A percentile compares a stretch with the other conserved stretches of the same genome.
phyloP scores from a whole-genome alignment of 352 stramenopile genomes.

The Globisporangium echinulatum region DNA sequence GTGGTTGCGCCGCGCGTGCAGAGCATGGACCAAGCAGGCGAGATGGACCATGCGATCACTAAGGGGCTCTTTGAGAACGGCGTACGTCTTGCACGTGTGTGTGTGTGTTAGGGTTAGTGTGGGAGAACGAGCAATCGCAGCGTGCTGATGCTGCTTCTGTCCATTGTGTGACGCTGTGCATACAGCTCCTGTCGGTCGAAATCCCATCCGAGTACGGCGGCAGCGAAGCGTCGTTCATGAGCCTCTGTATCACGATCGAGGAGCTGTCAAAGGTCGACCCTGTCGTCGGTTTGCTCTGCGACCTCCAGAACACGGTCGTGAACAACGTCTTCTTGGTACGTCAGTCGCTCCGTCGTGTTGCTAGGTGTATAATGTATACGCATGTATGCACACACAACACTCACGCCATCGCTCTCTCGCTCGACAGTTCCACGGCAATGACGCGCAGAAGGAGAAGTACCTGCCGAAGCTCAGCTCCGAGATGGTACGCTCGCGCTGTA shows the following conservation, averaged over 20 bases:
- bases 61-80: conserved; percentile 90
- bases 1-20: conserved; percentile 84
- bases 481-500: conserved; percentile 33
- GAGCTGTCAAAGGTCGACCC: conserved; percentile 95
- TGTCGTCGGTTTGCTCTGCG: conserved; percentile 91
- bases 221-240: conserved; percentile 93
- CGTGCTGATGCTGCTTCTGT: not conserved
- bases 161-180: not conserved
- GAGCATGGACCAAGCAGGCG: conserved; percentile 89
- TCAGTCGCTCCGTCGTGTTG: not conserved
- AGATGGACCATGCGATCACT: conserved; percentile 89
- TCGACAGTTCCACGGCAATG: conserved; percentile 53
- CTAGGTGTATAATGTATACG: no score
- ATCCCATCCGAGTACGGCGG: conserved; percentile 91
- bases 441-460: conserved; percentile 86
- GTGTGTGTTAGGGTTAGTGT: no score
- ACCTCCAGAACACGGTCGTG: conserved; percentile 93
- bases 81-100: conserved; percentile 15
- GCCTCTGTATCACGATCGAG: conserved; percentile 93
- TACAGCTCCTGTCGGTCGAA: conserved; percentile 92
- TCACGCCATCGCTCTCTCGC: not conserved
- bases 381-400: not conserved
- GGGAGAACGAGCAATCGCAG: no score
- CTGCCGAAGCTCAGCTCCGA: conserved; percentile 73
- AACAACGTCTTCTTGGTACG: conserved; percentile 93